Evolutionary conservation across 2,329 filamentous ascomycete species (phyloP).

Genomic region (Coniochaeta prunicola): DNA sequence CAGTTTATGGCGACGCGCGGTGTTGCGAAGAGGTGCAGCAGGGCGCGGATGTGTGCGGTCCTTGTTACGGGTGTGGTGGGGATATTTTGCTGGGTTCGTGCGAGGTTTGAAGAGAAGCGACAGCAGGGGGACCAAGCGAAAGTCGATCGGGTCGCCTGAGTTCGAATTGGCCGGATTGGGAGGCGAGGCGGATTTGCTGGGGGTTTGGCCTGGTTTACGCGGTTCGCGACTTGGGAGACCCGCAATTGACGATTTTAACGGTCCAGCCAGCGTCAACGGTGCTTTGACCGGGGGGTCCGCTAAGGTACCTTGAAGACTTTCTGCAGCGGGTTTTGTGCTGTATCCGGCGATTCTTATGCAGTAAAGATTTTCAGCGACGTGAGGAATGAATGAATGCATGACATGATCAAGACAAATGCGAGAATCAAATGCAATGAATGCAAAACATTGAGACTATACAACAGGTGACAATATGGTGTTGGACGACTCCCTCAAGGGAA

Average conservation of each 20-base stretch:
- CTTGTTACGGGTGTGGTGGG: background rate
- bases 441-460: no score
- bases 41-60: background rate
- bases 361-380: no score
- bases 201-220: background rate
- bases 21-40: background rate
- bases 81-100: background rate
- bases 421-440: no score
- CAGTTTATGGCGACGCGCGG: background rate
- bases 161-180: background rate
- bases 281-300: background rate
- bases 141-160: background rate
- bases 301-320: background rate
- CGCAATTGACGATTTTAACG: background rate
- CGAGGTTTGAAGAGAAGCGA: background rate
- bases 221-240: conserved; percentile 1
- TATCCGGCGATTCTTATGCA: background rate
- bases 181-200: background rate
- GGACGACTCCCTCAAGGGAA: no score
- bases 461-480: no score
- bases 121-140: background rate
- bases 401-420: no score
- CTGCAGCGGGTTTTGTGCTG: background rate
- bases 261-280: background rate
- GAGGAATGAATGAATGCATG: background rate